Percentiles rank a stretch among this genome's conserved stretches.
Evolutionary conservation across 2,329 filamentous ascomycete genomes (phyloP).

Genomic region (Helotiales sp.): DNA sequence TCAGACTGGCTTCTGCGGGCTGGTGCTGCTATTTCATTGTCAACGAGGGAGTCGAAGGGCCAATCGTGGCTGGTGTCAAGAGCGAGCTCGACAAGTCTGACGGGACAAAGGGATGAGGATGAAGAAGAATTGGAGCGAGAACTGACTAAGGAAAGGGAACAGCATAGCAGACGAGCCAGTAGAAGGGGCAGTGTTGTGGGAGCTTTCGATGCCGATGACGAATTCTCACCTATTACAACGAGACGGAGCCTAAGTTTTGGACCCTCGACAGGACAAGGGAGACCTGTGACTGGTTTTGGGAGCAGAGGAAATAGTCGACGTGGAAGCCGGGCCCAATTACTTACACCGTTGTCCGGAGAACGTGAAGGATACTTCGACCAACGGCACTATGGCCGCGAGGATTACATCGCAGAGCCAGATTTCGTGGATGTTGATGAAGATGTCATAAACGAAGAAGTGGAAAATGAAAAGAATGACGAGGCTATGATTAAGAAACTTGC

Average conservation of each 20-base stretch:
- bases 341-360: slow-evolving; percentile 45
- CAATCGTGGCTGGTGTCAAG: slow-evolving; percentile 68
- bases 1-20: slow-evolving; percentile 67
- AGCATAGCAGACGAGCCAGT: slow-evolving; percentile 39
- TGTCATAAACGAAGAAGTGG: slow-evolving; percentile 53
- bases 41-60: slow-evolving; percentile 66
- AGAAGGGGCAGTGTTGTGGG: slow-evolving; percentile 31
- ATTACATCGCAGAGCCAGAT: slow-evolving; percentile 53
- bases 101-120: slow-evolving; percentile 50
- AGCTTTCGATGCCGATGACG: slow-evolving; percentile 37
- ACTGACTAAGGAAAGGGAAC: slow-evolving; percentile 50
- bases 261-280: slow-evolving; percentile 39
- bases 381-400: slow-evolving; percentile 31
- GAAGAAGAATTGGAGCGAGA: slow-evolving; percentile 54
- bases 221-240: slow-evolving; percentile 36
- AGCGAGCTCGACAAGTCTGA: slow-evolving; percentile 63
- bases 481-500: slow-evolving; percentile 58
- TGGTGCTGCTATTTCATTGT: slow-evolving; percentile 60
- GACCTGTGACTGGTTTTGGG: slow-evolving; percentile 47
- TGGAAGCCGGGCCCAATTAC: slow-evolving; percentile 29
- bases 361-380: slow-evolving; percentile 47
- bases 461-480: slow-evolving; percentile 56
- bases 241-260: slow-evolving; percentile 35
- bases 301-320: slow-evolving; percentile 41
- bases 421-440: slow-evolving; percentile 63